Conservation (phyloP, 192 early-diverging fungal genomes). For the Coemansia sp. region DNA sequence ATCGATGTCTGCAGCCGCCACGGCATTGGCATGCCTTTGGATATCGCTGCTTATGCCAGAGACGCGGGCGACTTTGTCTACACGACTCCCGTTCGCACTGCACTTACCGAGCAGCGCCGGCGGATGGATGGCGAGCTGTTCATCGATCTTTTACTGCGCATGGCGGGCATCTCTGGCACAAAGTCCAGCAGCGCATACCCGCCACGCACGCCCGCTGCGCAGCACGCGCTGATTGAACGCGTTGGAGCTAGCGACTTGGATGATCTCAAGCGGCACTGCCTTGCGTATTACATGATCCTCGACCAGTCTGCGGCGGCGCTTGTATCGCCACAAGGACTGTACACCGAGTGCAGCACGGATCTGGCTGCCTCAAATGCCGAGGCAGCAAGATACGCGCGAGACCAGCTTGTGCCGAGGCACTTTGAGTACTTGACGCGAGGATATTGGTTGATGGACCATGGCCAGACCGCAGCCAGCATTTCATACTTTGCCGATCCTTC, state of each 20-base stretch:
- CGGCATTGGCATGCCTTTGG: conserved; percentile 5
- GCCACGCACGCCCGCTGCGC: conserved; percentile 26
- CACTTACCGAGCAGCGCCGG: conserved; percentile 33
- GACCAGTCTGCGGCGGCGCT: conserved; percentile 12
- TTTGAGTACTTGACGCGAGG: conserved; percentile 50
- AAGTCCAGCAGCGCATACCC: conserved; percentile 23
- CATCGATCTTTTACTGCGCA: conserved; percentile 41
- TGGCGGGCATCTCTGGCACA: conserved; percentile 27
- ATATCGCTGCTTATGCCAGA: conserved; percentile 9
- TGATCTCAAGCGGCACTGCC: conserved; percentile 44
- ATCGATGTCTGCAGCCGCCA: not conserved
- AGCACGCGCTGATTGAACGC: conserved; percentile 12
- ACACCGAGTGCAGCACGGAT: conserved; percentile 13
- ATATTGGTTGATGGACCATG: conserved; percentile 59
- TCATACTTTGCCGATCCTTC: conserved; percentile 46
- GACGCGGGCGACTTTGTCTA: conserved; percentile 25
- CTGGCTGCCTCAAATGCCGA: not conserved
- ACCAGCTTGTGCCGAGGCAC: conserved; percentile 40
- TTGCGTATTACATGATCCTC: conserved; percentile 46
- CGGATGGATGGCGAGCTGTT: conserved; percentile 48
- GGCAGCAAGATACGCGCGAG: conserved; percentile 25
- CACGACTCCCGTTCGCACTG: conserved; percentile 12
- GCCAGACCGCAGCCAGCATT: conserved; percentile 21
- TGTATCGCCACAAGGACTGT: conserved; percentile 10
- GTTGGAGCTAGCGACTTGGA: conserved; percentile 38